Base-by-base conservation (phyloP, 169 alveolate species). In the Eimeria maxima region DNA sequence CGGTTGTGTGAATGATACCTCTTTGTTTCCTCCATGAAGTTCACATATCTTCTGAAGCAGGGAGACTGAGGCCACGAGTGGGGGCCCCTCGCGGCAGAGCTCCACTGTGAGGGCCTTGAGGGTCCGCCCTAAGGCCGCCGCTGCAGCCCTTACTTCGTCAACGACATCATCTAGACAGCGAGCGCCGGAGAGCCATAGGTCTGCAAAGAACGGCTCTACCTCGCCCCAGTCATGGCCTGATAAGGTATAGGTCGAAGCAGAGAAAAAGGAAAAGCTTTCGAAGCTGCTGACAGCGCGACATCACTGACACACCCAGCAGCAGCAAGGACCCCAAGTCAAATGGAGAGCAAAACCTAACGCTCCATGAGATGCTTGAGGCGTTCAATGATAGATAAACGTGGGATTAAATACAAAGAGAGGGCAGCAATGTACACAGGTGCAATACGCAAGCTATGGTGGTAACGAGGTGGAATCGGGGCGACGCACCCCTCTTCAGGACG, bases 21-120 rank as follows among this genome's bases (percentile, higher is more conserved):
- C 93, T 63, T 87, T 87, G 93, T 87, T 87, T n/a, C 93, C 93
- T n/a, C 47, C 71, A 14, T 87, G 93, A 5, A 63, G 67, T 63
- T 87, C 93, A 81, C 93, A 87, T 57, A 87, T 63, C 81, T 87
- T 60, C 44, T 87, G 93, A 65, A 87, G 83, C 57, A 87, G 81
- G 60, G 78, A 38, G 69, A 87, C 93, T 33, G 93, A 22, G 13
- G 93, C 93, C 8, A 87, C 93, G 22, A 87, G 80, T 1, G 93
- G 93, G 53, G 81, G 42, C 57, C 93, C 93, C 45, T 87, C 93
- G 65, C 83, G 13, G 93, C 93, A 87, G 0, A 87, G 27, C 81
- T 87, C 93, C 44, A 57, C 93, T n/a, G 93, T 87, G 45, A 87
- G 81, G 71, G 93, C 76, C 71, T 71, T 57, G 63, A 87, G 80